Percentiles rank a stretch among this genome's conserved stretches.
Conservation (phyloP, 345 rosid genomes). For the Eutrema heterophyllum region DNA sequence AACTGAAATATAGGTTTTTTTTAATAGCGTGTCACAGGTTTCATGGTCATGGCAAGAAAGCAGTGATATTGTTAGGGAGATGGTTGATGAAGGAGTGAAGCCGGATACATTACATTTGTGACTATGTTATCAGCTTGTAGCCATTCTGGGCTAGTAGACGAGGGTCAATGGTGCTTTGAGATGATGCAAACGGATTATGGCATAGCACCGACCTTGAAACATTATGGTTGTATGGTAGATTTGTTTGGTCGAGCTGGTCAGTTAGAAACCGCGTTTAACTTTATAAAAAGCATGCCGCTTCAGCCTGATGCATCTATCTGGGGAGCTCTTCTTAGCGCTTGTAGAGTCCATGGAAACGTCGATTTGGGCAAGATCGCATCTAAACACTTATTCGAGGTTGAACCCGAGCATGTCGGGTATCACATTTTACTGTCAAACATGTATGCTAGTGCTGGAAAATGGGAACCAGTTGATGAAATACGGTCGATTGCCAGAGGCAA, state of each 20-base stretch:
- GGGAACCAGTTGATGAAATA: constrained; percentile 47
- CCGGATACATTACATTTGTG: constrained; percentile 54
- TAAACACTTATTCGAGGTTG: constrained; percentile 41
- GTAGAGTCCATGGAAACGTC: constrained; percentile 45
- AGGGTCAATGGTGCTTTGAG: constrained; percentile 44
- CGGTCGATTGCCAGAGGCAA: constrained; percentile 40
- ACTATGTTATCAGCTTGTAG: constrained; percentile 55
- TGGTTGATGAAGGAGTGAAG: constrained; percentile 43
- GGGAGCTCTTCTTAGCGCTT: constrained; percentile 60
- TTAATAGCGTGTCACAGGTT: constrained; percentile 43
- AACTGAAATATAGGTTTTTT: too few species aligned
- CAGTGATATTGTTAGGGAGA: constrained; percentile 37
- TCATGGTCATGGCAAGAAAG: constrained; percentile 50
- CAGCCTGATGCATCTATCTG: constrained; percentile 52
- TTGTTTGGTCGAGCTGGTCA: constrained; percentile 53
- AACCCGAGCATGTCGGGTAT: constrained; percentile 52
- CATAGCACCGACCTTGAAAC: constrained; percentile 45
- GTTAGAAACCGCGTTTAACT: constrained; percentile 41
- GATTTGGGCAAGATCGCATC: constrained; percentile 43
- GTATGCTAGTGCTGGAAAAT: constrained; percentile 51
- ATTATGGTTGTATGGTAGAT: constrained; percentile 63
- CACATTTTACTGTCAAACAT: constrained; percentile 51
- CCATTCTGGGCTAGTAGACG: constrained; percentile 53
- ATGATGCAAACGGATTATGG: constrained; percentile 43
- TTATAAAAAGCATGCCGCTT: constrained; percentile 45